Conservation (phyloP, 164 flowering plant genomes). For the Tinospora cordifolia region DNA sequence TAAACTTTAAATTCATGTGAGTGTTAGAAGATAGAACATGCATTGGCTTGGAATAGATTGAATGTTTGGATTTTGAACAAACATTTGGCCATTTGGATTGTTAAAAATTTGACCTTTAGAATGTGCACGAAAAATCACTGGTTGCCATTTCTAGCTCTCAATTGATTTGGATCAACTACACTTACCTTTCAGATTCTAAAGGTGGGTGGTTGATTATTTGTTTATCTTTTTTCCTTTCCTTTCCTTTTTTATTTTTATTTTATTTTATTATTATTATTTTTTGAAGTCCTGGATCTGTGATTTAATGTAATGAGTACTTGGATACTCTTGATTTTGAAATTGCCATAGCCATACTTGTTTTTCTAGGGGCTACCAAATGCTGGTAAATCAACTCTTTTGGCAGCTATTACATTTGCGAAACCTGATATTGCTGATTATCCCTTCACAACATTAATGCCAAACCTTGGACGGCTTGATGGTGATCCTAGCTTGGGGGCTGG, state of each 20-base stretch:
- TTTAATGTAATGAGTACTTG: no score
- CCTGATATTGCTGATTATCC: constrained; percentile 98
- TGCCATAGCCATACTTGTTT: not conserved
- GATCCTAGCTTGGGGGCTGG: constrained; percentile 83
- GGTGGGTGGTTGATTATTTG: no score
- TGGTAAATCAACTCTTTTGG: constrained; percentile 91
- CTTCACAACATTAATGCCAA: constrained; percentile 96
- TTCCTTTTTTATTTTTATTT: no score
- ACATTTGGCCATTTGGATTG: not conserved
- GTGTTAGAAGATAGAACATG: not conserved
- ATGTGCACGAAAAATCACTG: not conserved
- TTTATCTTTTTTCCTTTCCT: not conserved
- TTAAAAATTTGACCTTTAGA: not conserved
- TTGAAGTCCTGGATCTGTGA: not conserved
- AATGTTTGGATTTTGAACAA: not conserved
- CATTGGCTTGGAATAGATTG: not conserved
- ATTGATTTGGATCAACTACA: not conserved
- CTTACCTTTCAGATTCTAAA: not conserved
- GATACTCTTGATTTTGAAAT: not conserved
- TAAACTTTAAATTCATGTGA: not conserved
- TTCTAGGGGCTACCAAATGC: constrained; percentile 96
- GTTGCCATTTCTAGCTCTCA: not conserved
- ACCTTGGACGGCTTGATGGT: constrained; percentile 94
- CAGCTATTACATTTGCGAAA: constrained; percentile 79
- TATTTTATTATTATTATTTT: no score